A percentile compares a stretch with the other conserved stretches of the same genome.
Evolutionary conservation across 768 basidiomycete genomes (phyloP).

Genomic region (Tulasnella sp.): DNA sequence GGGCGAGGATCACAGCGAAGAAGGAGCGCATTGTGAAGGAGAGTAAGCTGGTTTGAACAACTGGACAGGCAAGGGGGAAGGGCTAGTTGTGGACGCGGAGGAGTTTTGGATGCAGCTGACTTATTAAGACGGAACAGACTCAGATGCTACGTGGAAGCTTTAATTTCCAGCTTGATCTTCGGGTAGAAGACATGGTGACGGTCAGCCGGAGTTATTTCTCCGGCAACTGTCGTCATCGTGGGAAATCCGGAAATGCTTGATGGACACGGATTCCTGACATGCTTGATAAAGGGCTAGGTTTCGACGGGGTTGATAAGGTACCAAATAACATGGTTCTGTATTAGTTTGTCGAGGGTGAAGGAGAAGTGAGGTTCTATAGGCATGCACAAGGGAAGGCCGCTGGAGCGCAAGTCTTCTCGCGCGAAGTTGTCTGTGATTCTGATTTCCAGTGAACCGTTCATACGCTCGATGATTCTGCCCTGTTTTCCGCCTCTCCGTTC

Average conservation of each 20-base stretch:
- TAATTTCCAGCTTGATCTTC: not conserved
- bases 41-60: not conserved
- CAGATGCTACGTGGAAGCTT: not conserved
- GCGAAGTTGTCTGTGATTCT: slow-evolving; percentile 58
- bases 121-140: not conserved
- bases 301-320: too few species aligned
- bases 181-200: not conserved
- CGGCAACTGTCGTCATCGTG: too few species aligned
- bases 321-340: too few species aligned
- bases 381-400: slow-evolving; percentile 76
- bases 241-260: too few species aligned
- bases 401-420: slow-evolving; percentile 60
- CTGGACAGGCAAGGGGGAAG: not conserved
- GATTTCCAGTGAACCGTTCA: slow-evolving; percentile 47
- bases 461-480: too few species aligned
- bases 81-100: not conserved
- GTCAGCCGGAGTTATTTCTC: not conserved
- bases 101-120: not conserved
- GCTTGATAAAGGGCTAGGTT: too few species aligned
- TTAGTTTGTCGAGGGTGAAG: slow-evolving; percentile 90
- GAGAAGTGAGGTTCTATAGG: slow-evolving; percentile 87
- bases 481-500: not conserved
- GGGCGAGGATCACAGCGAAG: not conserved
- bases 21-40: not conserved
- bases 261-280: too few species aligned